Evolutionary conservation across 2,329 filamentous ascomycete species (phyloP).

Genomic region (Cercospora canescens): DNA sequence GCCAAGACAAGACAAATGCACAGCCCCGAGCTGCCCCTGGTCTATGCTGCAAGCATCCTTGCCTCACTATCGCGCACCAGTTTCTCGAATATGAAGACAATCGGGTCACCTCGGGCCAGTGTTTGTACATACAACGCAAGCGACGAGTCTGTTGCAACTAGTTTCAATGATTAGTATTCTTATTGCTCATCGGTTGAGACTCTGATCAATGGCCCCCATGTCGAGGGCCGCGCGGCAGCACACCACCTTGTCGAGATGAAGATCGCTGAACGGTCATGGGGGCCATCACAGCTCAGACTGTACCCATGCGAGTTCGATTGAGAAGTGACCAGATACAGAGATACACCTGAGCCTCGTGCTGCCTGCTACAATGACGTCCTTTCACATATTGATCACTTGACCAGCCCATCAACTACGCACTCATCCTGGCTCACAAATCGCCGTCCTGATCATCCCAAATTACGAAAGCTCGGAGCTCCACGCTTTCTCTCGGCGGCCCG

Average conservation of each 20-base stretch:
- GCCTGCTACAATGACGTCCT: not conserved
- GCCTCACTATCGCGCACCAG: not conserved
- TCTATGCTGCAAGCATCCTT: not conserved
- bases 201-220: not conserved
- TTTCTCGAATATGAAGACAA: not conserved
- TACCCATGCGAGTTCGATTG: not conserved
- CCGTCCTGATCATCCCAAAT: conserved; percentile 39
- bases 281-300: not conserved
- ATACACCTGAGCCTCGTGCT: not conserved
- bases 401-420: not conserved
- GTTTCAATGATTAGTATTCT: not conserved
- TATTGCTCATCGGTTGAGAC: not conserved
- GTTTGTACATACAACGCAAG: no score
- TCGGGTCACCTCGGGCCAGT: not conserved
- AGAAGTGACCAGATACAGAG: not conserved
- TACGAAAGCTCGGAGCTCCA: conserved; percentile 57
- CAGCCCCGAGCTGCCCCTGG: not conserved
- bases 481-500: conserved; percentile 50
- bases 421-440: not conserved
- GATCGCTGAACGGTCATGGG: not conserved
- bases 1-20: not conserved
- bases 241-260: not conserved
- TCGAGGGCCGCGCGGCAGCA: not conserved
- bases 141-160: not conserved
- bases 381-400: not conserved